These are phyloP conservation scores for Candida cerambycidarum DNA, from an alignment of 805 yeast species.

Conservation along the genomic window DNA sequence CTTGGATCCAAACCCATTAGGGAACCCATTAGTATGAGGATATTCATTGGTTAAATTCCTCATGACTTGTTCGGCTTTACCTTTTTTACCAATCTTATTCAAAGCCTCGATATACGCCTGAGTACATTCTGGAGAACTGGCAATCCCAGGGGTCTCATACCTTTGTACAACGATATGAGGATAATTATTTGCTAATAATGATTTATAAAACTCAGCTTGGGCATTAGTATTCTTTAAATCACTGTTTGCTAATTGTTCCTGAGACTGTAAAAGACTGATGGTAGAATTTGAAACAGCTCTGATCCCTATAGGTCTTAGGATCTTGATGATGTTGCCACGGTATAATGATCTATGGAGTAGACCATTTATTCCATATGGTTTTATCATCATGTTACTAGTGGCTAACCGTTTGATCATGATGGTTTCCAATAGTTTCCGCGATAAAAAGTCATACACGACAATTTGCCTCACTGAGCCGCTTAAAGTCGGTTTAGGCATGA, in stretches of 20 bases:
- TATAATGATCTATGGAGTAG: background rate
- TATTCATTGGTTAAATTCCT: slow-evolving; percentile 26
- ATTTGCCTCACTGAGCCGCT: too few relatives aligned
- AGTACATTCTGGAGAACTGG: slow-evolving; percentile 76
- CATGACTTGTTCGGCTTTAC: slow-evolving; percentile 69
- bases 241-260: slow-evolving; percentile 86
- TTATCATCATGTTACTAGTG: background rate
- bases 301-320: too few relatives aligned
- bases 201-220: slow-evolving; percentile 83
- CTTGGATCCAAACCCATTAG: slow-evolving; percentile 56
- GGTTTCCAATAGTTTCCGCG: slow-evolving; percentile 4
- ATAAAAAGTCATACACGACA: background rate
- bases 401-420: slow-evolving; percentile 1
- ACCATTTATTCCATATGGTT: background rate
- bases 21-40: slow-evolving; percentile 15
- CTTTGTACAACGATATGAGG: slow-evolving; percentile 97
- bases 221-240: slow-evolving; percentile 63
- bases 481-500: too few relatives aligned
- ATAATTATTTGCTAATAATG: slow-evolving; percentile 73
- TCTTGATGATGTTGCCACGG: too few relatives aligned
- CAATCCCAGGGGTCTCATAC: slow-evolving; percentile 92
- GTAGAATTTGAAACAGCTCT: slow-evolving; percentile 15
- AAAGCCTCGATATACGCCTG: slow-evolving; percentile 79
- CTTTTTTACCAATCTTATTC: slow-evolving; percentile 69
- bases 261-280: slow-evolving; percentile 30